Conservation (phyloP, 2,329 filamentous ascomycete genomes). For the Stagonosporopsis chrysanthemi region DNA sequence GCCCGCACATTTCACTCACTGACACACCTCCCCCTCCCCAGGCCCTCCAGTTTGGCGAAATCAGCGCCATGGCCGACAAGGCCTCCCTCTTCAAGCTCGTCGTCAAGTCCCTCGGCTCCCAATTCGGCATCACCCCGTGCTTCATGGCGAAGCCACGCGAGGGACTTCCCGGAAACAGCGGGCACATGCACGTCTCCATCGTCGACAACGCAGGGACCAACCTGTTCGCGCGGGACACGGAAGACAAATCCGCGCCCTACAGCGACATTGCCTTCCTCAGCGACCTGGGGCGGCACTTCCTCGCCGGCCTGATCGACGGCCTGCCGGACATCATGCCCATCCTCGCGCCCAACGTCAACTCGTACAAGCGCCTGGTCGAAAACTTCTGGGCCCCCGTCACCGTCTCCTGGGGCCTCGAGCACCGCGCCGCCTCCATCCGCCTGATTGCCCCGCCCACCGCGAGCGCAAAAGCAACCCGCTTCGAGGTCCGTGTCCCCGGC, state of each 20-base stretch:
- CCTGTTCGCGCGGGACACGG: slow-evolving; percentile 75
- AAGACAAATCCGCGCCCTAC: slow-evolving; percentile 69
- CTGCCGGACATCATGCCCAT: slow-evolving; percentile 96
- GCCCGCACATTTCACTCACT: slow-evolving; percentile 21
- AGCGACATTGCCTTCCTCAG: slow-evolving; percentile 76
- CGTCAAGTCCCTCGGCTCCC: slow-evolving; percentile 86
- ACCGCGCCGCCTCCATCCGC: slow-evolving; percentile 89
- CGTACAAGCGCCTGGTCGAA: slow-evolving; percentile 96
- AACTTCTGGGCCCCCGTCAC: slow-evolving; percentile 99
- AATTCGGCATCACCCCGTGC: slow-evolving; percentile 91
- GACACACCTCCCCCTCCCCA: slow-evolving; percentile 55
- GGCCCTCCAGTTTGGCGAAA: slow-evolving; percentile 87
- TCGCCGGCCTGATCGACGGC: slow-evolving; percentile 87
- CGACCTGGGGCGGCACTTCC: slow-evolving; percentile 88
- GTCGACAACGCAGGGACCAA: slow-evolving; percentile 83
- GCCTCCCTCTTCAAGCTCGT: slow-evolving; percentile 93
- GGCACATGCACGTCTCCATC: slow-evolving; percentile 93
- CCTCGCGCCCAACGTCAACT: slow-evolving; percentile 93
- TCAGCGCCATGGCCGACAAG: slow-evolving; percentile 88
- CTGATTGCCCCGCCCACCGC: slow-evolving; percentile 88
- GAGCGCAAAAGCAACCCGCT: slow-evolving; percentile 84
- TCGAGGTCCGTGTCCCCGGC: slow-evolving; percentile 93
- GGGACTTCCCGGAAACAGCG: slow-evolving; percentile 90
- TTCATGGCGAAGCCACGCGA: slow-evolving; percentile 98
- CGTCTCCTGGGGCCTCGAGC: slow-evolving; percentile 95